Evolutionary conservation across 2,329 filamentous ascomycete species (phyloP), one percentile per base, ranked within the genome.

Genomic region (Tolypocladium ovalisporum): DNA sequence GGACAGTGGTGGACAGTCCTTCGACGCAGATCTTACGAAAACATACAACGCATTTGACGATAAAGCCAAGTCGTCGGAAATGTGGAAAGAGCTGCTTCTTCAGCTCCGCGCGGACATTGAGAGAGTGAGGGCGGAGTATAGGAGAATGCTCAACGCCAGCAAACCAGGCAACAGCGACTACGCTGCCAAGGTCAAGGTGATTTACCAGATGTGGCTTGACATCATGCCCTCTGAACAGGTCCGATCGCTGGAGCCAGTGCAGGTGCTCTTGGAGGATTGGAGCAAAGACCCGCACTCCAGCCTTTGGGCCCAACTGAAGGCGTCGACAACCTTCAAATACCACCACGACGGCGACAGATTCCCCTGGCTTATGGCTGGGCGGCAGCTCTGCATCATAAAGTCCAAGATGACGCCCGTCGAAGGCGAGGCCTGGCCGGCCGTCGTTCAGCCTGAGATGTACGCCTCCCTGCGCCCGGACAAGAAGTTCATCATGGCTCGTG

Each of bases 231-330:
- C 71, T 0, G 52, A 57, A 0, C 59, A 63, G 12, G 27, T 63
- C n/a, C 37, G 60, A 8, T 36, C 52, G 19, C 63, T 65, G 35
- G 70, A 67, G 37, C 62, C 65, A 7, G 61, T 72, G 4, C 59
- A 58, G 10, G 56, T 56, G 0, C 66, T 69, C 3, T 60, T 78
- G 6, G 65, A 68, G 10, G 10, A 32, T 2, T 67, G 62, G 63
- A 63, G 57, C 13, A 54, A 58, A 4, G 60, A 69, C 19, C 56
- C 61, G 0, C 47, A 63, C 1, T 68, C 71, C 13, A 75, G 71
- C 32, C 65, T 61, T 4, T 84, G 79, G 79, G 70, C 73, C 3
- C 65, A 80, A 3, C 66, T 83, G 19, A 79, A 80, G 58, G 81
- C 80, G 0, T 81, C 79, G 1, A 69, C 69, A 4, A 67, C 73